A percentile compares a stretch with the other conserved stretches of the same genome.
Evolutionary conservation across 257 asterid genomes (phyloP).

Genomic region (Verbascum thapsus): DNA sequence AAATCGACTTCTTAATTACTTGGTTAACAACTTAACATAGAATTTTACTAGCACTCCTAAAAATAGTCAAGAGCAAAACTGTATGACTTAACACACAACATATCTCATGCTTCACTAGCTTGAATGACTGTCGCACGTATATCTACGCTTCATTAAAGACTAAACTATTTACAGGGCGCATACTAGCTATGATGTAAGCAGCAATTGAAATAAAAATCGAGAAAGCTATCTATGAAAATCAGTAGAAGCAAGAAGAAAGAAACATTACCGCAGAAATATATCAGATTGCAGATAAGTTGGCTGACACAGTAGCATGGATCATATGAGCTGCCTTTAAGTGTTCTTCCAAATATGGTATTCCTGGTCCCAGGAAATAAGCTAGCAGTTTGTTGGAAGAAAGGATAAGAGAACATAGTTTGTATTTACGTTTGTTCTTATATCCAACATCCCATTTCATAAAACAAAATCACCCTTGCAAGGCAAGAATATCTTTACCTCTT

Average conservation of each 20-base stretch:
- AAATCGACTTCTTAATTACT: background rate
- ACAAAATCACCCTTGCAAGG: background rate
- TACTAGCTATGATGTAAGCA: constrained; percentile 16
- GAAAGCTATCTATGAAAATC: no score
- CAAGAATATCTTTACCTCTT: background rate
- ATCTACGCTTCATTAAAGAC: background rate
- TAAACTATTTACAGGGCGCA: background rate
- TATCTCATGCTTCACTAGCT: constrained; percentile 1
- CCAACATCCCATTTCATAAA: background rate
- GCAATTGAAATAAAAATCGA: background rate
- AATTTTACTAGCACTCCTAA: background rate
- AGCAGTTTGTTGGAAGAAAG: background rate
- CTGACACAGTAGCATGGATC: background rate
- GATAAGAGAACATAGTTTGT: background rate
- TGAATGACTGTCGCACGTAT: background rate
- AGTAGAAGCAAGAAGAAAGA: background rate
- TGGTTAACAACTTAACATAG: background rate
- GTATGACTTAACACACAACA: background rate
- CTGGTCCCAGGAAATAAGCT: background rate
- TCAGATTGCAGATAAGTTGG: background rate
- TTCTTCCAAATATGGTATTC: background rate
- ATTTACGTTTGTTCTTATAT: background rate
- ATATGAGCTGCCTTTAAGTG: constrained; percentile 7
- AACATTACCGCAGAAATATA: background rate
- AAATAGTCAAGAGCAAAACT: background rate